Base-by-base conservation (phyloP, 345 rosid genomes). In the Ceriops zippeliana region DNA sequence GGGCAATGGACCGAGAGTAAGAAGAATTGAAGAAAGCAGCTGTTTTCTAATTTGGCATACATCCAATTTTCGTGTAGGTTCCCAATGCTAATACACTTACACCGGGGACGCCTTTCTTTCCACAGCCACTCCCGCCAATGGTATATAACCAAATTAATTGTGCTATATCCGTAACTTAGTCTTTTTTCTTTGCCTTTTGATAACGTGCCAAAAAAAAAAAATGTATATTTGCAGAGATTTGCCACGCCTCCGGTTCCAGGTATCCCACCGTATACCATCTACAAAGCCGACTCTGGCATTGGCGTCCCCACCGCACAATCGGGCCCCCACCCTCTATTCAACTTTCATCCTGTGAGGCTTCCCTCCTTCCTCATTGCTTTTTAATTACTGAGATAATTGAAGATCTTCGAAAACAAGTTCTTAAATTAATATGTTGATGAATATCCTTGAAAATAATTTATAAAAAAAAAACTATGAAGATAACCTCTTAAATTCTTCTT, bases 341-440 rank as follows among this genome's bases (percentile, higher is more conserved):
- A 86, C 77, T 76, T 82, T 63, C 89, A 83, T 65, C 95, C 89
- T 61, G 99, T 95, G 53, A 88, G 92, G 10, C 6, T 3, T 21
- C 75, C 26, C 38, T 31, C 21, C 42, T n/a, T 17, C 1, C 20
- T 63, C 69, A 31, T 70, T 64, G 66, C 67, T 8, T 51, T 42
- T 72, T 37, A 34, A 34, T 34, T 34, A 11, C 11, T 31, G 30
- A 27, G 11, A 58, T 30, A 2, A 34, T 34, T 7, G 19, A 15
- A 46, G 6, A 34, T 31, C 5, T 42, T 42, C n/a, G 26, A 54
- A 52, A 35, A 31, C 34, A 31, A 31, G 34, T 0, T 35, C 42
- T 35, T 35, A 7, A 31, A 35, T 4, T 31, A 7, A 7, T 32
- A 54, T 15, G 3, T 35, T 32, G 47, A 35, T 21, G 38, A 56